phyloP scores from a whole-genome alignment of 192 early-diverging fungal genomes.

The Paraglomus brasilianum region DNA sequence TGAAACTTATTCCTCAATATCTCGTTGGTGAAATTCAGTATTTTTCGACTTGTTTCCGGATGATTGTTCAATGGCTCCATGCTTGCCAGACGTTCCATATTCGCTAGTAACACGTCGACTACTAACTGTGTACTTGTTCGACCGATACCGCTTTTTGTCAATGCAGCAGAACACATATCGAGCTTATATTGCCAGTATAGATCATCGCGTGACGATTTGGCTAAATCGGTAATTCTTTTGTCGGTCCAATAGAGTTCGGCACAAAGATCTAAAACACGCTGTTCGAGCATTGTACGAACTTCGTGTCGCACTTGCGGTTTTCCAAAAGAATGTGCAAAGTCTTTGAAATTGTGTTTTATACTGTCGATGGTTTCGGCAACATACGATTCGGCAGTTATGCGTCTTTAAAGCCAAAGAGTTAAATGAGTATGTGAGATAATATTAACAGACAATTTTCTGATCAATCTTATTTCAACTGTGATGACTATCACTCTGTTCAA shows the following conservation, averaged over 20 bases:
- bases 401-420: not conserved
- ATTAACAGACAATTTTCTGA: too few species aligned
- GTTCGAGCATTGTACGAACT: conserved; percentile 89
- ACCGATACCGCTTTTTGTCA: conserved; percentile 95
- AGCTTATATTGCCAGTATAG: conserved; percentile 84
- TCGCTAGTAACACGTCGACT: conserved; percentile 80
- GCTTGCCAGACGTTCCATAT: conserved; percentile 76
- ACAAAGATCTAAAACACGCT: conserved; percentile 86
- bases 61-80: conserved; percentile 88
- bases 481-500: too few species aligned
- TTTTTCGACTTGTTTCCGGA: conserved; percentile 70
- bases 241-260: conserved; percentile 92
- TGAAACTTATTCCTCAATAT: conserved; percentile 86
- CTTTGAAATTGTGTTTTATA: conserved; percentile 93
- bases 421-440: too few species aligned
- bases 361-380: conserved; percentile 91
- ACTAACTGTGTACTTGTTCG: conserved; percentile 89
- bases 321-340: conserved; percentile 88
- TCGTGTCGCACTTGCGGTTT: conserved; percentile 92
- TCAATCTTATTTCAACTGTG: too few species aligned
- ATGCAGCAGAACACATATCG: conserved; percentile 75
- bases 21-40: conserved; percentile 82
- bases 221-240: conserved; percentile 63
- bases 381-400: conserved; percentile 92
- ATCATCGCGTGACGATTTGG: conserved; percentile 59